phyloP scores from a whole-genome alignment of 148 eudicot genomes.

The Fallopia convolvulus region DNA sequence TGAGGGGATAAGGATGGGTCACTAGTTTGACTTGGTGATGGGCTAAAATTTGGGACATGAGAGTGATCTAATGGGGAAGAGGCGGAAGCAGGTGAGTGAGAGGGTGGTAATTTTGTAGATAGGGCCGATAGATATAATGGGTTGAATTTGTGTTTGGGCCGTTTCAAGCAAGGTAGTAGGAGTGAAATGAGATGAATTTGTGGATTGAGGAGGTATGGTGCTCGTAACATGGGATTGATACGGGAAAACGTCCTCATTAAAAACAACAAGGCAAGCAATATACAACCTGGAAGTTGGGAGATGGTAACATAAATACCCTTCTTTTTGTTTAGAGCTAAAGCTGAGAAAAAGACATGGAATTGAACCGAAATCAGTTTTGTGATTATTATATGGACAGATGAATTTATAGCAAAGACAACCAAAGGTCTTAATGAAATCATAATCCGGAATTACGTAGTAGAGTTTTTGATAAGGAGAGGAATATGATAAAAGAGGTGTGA shows the following conservation, averaged over 20 bases:
- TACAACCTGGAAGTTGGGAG: neutral
- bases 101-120: neutral
- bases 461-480: no score
- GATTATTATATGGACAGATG: neutral
- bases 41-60: no score
- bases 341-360: neutral
- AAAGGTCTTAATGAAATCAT: neutral
- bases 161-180: neutral
- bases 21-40: no score
- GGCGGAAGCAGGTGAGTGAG: neutral
- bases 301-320: neutral
- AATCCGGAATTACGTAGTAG: neutral
- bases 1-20: neutral
- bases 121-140: neutral
- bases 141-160: neutral
- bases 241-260: neutral
- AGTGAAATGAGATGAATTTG: neutral
- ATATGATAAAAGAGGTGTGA: no score
- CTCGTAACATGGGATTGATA: neutral
- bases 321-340: neutral
- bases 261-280: neutral
- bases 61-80: neutral
- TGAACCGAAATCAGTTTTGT: neutral
- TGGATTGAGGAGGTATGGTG: neutral
- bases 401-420: neutral